phyloP scores from a whole-genome alignment of 2,329 filamentous ascomycete genomes.

The Epichloe uncinata region DNA sequence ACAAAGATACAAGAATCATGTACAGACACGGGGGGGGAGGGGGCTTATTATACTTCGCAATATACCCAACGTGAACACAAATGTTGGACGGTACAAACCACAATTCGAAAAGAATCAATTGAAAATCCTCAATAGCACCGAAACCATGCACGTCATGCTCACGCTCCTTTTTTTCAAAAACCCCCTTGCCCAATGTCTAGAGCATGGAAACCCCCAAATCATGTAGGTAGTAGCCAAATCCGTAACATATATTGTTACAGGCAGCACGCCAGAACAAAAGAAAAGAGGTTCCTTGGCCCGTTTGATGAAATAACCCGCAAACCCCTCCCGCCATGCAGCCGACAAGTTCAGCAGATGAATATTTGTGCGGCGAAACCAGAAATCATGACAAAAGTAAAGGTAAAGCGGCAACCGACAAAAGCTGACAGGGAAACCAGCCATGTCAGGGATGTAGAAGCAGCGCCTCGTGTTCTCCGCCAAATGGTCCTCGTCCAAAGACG shows the following conservation, averaged over 20 bases:
- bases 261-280: no score
- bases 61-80: no score
- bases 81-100: no score
- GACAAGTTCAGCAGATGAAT: background rate
- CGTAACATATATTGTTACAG: no score
- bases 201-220: background rate
- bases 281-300: no score
- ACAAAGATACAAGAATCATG: background rate
- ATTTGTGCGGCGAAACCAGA: background rate
- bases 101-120: no score
- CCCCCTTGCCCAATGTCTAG: background rate
- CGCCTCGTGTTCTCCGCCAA: background rate
- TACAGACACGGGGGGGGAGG: background rate
- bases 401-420: background rate
- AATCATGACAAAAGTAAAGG: background rate
- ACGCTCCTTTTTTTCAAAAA: slow-evolving; percentile 1
- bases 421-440: no score
- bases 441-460: background rate
- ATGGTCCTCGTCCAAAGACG: background rate
- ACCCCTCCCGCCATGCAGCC: slow-evolving; percentile 1
- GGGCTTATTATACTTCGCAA: no score
- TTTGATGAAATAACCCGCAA: background rate
- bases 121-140: background rate
- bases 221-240: background rate
- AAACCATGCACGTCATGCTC: background rate